Evolutionary conservation across 2,329 filamentous ascomycete species (phyloP), one percentile per base, ranked within the genome.

Genomic region (Thielaviopsis musarum): DNA sequence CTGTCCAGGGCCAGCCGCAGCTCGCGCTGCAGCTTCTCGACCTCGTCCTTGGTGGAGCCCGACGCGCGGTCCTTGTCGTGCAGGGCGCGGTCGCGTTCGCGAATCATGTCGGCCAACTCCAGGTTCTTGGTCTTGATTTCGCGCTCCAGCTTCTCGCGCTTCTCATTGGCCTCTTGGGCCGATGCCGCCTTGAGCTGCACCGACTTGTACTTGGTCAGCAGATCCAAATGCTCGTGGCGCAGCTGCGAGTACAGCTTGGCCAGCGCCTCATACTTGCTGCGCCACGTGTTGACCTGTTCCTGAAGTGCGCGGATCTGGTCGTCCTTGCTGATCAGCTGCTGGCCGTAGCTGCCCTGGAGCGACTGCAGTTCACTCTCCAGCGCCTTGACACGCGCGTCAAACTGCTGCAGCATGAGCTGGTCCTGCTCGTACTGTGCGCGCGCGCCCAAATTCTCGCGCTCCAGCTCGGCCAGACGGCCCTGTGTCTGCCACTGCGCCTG

Each of bases 91-190:
- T 98, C 93, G 65, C 93, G 81, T 74, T 98, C 93, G 52, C 93
- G 83, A 64, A 98, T 98, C 93, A 98, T 97, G 70, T 97, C 90
- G 34, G 93, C 93, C 63, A 98, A 74, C 71, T 98, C 93, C n/a
- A 98, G 76, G 69, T 98, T 98, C 81, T 98, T 98, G 30, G 91
- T 96, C 80, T 98, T 98, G 70, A 98, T 87, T 73, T 98, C 93
- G 38, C 91, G 86, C 74, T 97, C 90, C 57, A 98, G 79, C 75
- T 94, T 95, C 74, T 98, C 93, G 9, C 91, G 85, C 66, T 82
- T 84, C 60, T 97, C 93, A 64, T 97, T 95, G 1, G 93, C 93
- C 73, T 98, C 93, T 69, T 97, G 91, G 0, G 93, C 93, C 5
- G 91, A 97, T 17, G 91, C 90, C 1, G 93, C 93, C 77, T 97